Evolutionary conservation across 768 basidiomycete genomes (phyloP).

Genomic region (Phlebiopsis flavidoalba): DNA sequence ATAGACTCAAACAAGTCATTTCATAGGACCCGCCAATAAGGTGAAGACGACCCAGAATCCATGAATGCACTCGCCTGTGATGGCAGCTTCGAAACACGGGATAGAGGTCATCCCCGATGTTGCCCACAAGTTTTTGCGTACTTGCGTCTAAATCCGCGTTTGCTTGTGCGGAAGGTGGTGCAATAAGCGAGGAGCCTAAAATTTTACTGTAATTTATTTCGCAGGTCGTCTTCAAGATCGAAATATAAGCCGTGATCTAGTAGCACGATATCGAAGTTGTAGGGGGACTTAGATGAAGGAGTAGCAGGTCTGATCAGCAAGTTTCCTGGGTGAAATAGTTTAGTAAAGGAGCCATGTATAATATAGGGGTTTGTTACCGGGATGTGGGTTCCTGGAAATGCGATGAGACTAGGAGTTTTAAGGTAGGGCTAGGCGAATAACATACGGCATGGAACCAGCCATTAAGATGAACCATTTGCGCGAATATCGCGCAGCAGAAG

Average conservation of each 20-base stretch:
- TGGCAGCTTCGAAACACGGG: conserved; percentile 92
- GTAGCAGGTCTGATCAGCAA: conserved; percentile 81
- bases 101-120: conserved; percentile 88
- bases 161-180: conserved; percentile 58
- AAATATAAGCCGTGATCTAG: conserved; percentile 95
- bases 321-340: conserved; percentile 52
- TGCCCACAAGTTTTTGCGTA: conserved; percentile 90
- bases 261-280: conserved; percentile 94
- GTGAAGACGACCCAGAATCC: too few species aligned
- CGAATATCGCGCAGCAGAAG: conserved; percentile 90
- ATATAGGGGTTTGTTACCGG: conserved; percentile 28
- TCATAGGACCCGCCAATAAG: too few species aligned
- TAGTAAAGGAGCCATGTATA: not conserved
- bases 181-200: conserved; percentile 91
- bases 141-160: conserved; percentile 67
- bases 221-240: conserved; percentile 74
- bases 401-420: not conserved
- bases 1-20: not conserved
- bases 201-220: conserved; percentile 79
- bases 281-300: conserved; percentile 61
- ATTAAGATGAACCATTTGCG: conserved; percentile 92
- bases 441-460: conserved; percentile 85
- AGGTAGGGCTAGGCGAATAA: not conserved
- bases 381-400: conserved; percentile 76
- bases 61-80: conserved; percentile 51